Evolutionary conservation across 2,329 filamentous ascomycete species (phyloP).

Genomic region (Pseudogymnoascus sp.): DNA sequence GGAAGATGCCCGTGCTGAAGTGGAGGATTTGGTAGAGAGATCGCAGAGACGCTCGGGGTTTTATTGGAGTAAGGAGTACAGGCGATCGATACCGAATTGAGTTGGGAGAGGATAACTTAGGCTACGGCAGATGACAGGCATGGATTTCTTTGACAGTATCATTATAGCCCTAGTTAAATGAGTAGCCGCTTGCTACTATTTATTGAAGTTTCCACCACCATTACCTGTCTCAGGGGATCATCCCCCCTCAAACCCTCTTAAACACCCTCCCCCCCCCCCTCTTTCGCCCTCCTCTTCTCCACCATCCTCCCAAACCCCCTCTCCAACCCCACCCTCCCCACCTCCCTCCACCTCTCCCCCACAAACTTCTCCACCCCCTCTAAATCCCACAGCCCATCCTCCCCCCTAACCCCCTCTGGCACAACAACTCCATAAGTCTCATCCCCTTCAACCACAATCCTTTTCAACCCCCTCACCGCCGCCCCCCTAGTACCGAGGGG

Average conservation of each 20-base stretch:
- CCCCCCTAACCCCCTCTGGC: constrained; percentile 24
- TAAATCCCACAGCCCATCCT: constrained; percentile 31
- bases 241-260: constrained; percentile 49
- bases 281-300: constrained; percentile 77
- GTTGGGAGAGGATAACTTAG: background rate
- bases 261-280: constrained; percentile 30
- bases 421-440: constrained; percentile 29
- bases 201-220: background rate
- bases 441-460: constrained; percentile 40
- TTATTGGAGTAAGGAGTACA: background rate
- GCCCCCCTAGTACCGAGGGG: constrained; percentile 16
- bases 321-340: constrained; percentile 54
- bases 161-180: no score
- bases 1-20: background rate
- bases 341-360: constrained; percentile 28
- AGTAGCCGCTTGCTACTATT: background rate
- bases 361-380: constrained; percentile 37
- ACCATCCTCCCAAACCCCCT: constrained; percentile 69
- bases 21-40: background rate
- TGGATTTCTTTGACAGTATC: background rate
- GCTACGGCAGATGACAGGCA: background rate
- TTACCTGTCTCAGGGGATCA: constrained; percentile 38
- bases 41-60: background rate
- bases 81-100: background rate
- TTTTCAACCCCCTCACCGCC: constrained; percentile 36